Conservation (phyloP, 1,284 basidiomycete species). For the Waitea zeae region DNA sequence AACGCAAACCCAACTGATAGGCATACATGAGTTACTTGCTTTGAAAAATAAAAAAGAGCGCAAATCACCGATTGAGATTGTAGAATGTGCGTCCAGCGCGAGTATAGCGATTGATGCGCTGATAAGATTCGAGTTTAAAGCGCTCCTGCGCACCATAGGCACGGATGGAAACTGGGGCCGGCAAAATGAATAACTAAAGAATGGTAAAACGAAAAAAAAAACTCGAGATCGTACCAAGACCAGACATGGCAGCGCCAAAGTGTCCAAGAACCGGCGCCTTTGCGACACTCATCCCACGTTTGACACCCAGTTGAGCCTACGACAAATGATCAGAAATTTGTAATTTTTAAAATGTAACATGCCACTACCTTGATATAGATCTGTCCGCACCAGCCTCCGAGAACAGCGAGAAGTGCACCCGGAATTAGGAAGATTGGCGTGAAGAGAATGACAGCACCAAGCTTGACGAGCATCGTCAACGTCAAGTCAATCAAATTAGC, state of each 20-base stretch:
- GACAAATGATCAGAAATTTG: too few relatives aligned
- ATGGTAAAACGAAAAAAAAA: neutral
- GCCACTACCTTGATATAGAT: slow-evolving; percentile 56
- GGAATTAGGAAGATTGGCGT: slow-evolving; percentile 27
- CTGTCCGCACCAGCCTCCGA: slow-evolving; percentile 29
- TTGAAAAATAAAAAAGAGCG: too few relatives aligned
- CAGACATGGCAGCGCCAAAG: slow-evolving; percentile 50
- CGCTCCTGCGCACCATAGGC: slow-evolving; percentile 34
- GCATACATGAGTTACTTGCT: too few relatives aligned
- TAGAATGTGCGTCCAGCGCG: slow-evolving; percentile 29
- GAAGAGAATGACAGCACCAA: slow-evolving; percentile 26
- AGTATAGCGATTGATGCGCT: slow-evolving; percentile 28
- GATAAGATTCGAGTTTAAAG: slow-evolving; percentile 26
- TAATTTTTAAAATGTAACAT: too few relatives aligned
- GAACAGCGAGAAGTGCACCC: slow-evolving; percentile 19
- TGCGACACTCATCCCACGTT: slow-evolving; percentile 59
- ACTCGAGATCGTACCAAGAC: slow-evolving; percentile 31
- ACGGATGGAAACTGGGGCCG: slow-evolving; percentile 35
- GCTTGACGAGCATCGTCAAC: slow-evolving; percentile 19
- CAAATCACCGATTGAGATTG: slow-evolving; percentile 31
- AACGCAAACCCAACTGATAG: slow-evolving; percentile 35
- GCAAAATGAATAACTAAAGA: neutral
- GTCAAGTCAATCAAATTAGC: slow-evolving; percentile 13
- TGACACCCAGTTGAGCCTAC: slow-evolving; percentile 61
- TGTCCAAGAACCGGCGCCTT: slow-evolving; percentile 51